phyloP scores from a whole-genome alignment of 148 eudicot species.

The Camellia granthamiana region DNA sequence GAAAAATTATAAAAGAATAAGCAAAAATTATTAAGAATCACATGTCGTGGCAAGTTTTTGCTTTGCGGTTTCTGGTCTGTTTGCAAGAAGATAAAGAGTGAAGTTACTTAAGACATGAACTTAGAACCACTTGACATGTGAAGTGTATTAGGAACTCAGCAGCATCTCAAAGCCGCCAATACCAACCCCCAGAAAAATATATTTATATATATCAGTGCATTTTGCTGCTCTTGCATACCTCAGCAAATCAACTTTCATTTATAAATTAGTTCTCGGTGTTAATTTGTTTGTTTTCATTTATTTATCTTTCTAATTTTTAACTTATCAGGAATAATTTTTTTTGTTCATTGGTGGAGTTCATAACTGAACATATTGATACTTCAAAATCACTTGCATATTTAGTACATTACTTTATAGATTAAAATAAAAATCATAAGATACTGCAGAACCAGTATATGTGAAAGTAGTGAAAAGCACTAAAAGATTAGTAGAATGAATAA shows the following conservation, averaged over 20 bases:
- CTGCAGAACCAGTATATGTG: neutral
- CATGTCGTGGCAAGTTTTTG: neutral
- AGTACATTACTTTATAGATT: neutral
- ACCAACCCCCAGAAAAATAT: neutral
- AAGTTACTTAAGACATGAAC: neutral
- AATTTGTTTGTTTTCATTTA: neutral
- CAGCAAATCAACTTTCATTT: neutral
- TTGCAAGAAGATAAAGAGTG: neutral
- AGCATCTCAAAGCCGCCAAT: too few relatives aligned
- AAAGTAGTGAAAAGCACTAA: neutral
- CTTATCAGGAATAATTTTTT: neutral
- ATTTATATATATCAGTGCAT: neutral
- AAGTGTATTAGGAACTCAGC: neutral
- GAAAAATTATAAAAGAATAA: neutral
- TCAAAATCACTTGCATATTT: neutral
- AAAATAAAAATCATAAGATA: neutral
- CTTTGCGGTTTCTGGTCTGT: neutral
- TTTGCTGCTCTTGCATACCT: neutral
- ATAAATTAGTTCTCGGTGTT: neutral
- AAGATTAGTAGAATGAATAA: neutral
- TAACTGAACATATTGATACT: neutral
- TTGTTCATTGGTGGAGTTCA: neutral
- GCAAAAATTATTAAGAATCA: neutral
- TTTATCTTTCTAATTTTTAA: neutral
- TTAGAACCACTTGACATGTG: neutral